A percentile compares a stretch with the other conserved stretches of the same genome.
Evolutionary conservation across 2,329 filamentous ascomycete species (phyloP).

Genomic region (Paraphaeosphaeria minitans): DNA sequence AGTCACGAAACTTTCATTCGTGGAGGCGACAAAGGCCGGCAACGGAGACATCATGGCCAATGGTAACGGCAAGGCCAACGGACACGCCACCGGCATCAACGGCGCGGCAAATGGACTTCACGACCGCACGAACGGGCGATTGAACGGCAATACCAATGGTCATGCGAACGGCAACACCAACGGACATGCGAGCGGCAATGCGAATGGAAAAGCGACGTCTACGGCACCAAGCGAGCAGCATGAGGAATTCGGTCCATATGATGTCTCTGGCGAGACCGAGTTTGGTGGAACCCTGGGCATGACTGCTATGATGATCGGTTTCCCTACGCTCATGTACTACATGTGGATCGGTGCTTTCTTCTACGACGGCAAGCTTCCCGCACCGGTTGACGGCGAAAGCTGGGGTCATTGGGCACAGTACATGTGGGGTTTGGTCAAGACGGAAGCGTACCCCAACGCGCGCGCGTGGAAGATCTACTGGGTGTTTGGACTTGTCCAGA

Average conservation of each 20-base stretch:
- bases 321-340: slow-evolving; percentile 97
- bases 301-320: slow-evolving; percentile 83
- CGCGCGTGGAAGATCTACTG: slow-evolving; percentile 95
- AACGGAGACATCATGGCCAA: slow-evolving; percentile 9
- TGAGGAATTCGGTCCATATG: slow-evolving; percentile 40
- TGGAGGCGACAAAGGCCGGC: slow-evolving; percentile 10
- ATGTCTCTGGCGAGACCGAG: slow-evolving; percentile 65
- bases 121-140: slow-evolving; percentile 36
- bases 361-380: slow-evolving; percentile 83
- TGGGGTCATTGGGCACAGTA: slow-evolving; percentile 73
- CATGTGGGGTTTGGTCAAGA: slow-evolving; percentile 74
- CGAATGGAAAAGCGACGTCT: not conserved
- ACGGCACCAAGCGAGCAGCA: slow-evolving; percentile 46
- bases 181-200: slow-evolving; percentile 35
- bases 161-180: slow-evolving; percentile 29
- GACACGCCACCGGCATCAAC: slow-evolving; percentile 21
- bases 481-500: slow-evolving; percentile 87
- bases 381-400: slow-evolving; percentile 67
- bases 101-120: not conserved
- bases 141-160: slow-evolving; percentile 46
- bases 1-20: slow-evolving; percentile 17
- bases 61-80: slow-evolving; percentile 18
- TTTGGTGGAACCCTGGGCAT: slow-evolving; percentile 89
- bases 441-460: slow-evolving; percentile 79
- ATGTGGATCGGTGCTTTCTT: slow-evolving; percentile 98